Percentiles rank a stretch among this genome's conserved stretches.
Evolutionary conservation across 208 protist genomes (phyloP).

Genomic region (Acanthamoeba sp.): DNA sequence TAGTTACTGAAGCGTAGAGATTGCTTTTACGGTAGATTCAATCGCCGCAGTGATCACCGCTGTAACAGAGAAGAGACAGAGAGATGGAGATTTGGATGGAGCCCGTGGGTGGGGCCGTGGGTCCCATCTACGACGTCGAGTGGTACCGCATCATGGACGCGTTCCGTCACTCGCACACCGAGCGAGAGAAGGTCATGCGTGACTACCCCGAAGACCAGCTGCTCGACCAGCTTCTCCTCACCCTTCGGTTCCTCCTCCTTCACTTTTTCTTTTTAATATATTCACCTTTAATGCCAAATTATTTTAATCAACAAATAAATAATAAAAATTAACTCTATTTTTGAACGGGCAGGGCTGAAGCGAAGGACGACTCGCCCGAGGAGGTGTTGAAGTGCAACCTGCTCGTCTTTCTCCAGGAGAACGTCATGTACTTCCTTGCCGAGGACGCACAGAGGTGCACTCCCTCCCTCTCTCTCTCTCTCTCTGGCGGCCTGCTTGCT

Average conservation of each 20-base stretch:
- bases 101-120: constrained; percentile 44
- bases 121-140: constrained; percentile 65
- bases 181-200: constrained; percentile 48
- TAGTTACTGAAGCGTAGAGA: too few relatives aligned
- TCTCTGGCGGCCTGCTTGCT: too few relatives aligned
- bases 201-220: constrained; percentile 59
- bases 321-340: not conserved
- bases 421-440: constrained; percentile 62
- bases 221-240: constrained; percentile 56
- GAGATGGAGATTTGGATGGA: constrained; percentile 67
- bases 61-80: too few relatives aligned
- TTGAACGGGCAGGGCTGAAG: not conserved
- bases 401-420: constrained; percentile 71
- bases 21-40: too few relatives aligned
- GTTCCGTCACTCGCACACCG: constrained; percentile 15
- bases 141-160: constrained; percentile 59
- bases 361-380: constrained; percentile 48
- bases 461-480: too few relatives aligned
- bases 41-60: too few relatives aligned
- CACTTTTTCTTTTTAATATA: not conserved
- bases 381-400: constrained; percentile 65
- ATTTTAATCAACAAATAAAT: not conserved
- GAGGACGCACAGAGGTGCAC: constrained; percentile 31
- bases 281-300: not conserved
- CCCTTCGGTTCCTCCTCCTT: not conserved